phyloP scores from a whole-genome alignment of 2,329 filamentous ascomycete genomes.

The Diaporthe batatas region DNA sequence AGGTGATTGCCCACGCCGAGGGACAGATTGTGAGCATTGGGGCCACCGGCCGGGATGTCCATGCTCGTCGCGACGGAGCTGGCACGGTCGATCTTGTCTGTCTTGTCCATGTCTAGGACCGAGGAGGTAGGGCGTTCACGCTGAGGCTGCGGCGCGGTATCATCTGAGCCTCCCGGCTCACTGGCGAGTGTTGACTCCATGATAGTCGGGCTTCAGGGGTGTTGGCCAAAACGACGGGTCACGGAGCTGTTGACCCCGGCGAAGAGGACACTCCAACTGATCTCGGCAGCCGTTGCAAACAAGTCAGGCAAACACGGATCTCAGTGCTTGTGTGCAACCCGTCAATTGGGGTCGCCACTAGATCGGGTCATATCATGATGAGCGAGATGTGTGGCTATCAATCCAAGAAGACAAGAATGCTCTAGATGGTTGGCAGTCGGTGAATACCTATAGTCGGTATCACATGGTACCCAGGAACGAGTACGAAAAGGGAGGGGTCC shows the following conservation, averaged over 20 bases:
- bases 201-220: background rate
- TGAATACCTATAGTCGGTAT: background rate
- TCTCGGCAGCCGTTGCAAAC: background rate
- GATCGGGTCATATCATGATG: background rate
- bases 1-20: conserved; percentile 54
- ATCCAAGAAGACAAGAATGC: no score
- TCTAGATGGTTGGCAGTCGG: background rate
- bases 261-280: background rate
- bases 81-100: conserved; percentile 51
- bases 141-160: conserved; percentile 13
- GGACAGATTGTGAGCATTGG: conserved; percentile 46
- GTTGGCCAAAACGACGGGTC: background rate
- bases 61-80: conserved; percentile 52
- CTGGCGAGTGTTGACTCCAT: conserved; percentile 27
- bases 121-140: conserved; percentile 3
- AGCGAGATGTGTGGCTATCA: background rate
- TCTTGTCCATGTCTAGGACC: conserved; percentile 49
- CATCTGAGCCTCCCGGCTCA: conserved; percentile 10
- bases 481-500: conserved; percentile 7
- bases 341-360: background rate
- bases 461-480: conserved; percentile 10
- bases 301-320: conserved; percentile 5
- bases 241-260: background rate
- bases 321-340: background rate
- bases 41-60: conserved; percentile 43